These are phyloP conservation scores for Tetrastigma voinierianum DNA, from an alignment of 164 flowering plant species.

Conservation along the genomic window DNA sequence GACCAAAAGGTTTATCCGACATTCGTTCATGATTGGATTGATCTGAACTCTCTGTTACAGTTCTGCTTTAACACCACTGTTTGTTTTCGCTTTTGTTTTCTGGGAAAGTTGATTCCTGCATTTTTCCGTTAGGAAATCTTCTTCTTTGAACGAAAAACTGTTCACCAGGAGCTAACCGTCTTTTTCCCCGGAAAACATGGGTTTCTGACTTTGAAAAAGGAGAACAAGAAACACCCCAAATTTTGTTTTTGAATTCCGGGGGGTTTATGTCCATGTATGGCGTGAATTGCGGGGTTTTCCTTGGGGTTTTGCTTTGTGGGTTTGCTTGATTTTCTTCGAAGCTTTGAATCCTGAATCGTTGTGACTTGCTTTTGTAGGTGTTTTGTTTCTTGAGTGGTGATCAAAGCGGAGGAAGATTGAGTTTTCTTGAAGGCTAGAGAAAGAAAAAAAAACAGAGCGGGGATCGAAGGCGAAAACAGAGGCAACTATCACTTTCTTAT, in stretches of 20 bases:
- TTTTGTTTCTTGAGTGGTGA: constrained; percentile 10
- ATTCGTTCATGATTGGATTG: background rate
- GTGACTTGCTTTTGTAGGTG: background rate
- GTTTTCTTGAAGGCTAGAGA: constrained; percentile 25
- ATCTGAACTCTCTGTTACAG: background rate
- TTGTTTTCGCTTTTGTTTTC: background rate
- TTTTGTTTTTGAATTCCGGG: background rate
- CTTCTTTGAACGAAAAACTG: too few relatives aligned
- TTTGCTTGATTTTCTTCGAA: constrained; percentile 19
- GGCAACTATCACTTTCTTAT: background rate
- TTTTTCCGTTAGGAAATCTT: background rate
- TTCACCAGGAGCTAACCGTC: too few relatives aligned
- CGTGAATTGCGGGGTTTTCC: background rate
- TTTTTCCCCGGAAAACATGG: constrained; percentile 12
- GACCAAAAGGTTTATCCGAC: background rate
- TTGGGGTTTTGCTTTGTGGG: constrained; percentile 1
- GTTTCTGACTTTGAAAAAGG: constrained; percentile 14
- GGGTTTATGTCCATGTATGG: background rate
- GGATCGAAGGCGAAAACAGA: background rate
- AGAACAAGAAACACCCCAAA: background rate
- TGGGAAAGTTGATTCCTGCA: constrained; percentile 18
- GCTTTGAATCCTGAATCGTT: constrained; percentile 6
- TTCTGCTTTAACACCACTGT: background rate
- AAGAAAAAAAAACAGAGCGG: background rate
- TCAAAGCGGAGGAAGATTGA: constrained; percentile 21